Percentiles rank a stretch among this genome's conserved stretches.
Evolutionary conservation across 768 basidiomycete genomes (phyloP).

Genomic region (Mycena venus): DNA sequence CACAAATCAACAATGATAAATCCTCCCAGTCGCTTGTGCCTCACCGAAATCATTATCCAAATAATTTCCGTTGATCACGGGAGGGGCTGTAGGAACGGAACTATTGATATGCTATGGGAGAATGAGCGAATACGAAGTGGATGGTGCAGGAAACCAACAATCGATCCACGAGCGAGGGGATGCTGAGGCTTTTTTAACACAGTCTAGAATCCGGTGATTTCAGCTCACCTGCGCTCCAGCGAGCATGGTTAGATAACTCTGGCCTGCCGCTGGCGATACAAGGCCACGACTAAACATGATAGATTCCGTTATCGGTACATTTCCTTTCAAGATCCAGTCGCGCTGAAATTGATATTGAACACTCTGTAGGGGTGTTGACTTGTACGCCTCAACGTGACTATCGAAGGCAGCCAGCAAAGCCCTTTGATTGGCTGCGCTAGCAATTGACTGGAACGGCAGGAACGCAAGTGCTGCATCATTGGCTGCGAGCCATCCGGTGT

Average conservation of each 20-base stretch:
- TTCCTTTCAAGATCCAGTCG: background rate
- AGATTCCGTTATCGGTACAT: conserved; percentile 4
- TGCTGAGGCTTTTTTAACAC: too few relatives aligned
- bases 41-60: conserved; percentile 7
- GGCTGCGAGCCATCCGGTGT: conserved; percentile 2
- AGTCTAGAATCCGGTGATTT: too few relatives aligned
- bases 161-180: conserved; percentile 7
- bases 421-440: background rate
- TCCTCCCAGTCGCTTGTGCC: too few relatives aligned
- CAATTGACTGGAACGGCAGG: background rate
- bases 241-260: background rate
- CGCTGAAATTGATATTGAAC: conserved; percentile 6
- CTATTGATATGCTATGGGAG: conserved; percentile 2
- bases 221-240: background rate
- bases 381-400: background rate
- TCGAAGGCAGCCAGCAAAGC: background rate
- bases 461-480: background rate
- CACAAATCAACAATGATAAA: too few relatives aligned
- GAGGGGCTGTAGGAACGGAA: background rate
- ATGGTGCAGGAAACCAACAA: background rate
- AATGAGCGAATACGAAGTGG: too few relatives aligned
- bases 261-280: background rate
- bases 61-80: conserved; percentile 5
- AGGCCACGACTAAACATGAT: conserved; percentile 1
- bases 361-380: background rate